phyloP scores from a whole-genome alignment of 495 filamentous ascomycete genomes.

The Penicillium cataractarum region DNA sequence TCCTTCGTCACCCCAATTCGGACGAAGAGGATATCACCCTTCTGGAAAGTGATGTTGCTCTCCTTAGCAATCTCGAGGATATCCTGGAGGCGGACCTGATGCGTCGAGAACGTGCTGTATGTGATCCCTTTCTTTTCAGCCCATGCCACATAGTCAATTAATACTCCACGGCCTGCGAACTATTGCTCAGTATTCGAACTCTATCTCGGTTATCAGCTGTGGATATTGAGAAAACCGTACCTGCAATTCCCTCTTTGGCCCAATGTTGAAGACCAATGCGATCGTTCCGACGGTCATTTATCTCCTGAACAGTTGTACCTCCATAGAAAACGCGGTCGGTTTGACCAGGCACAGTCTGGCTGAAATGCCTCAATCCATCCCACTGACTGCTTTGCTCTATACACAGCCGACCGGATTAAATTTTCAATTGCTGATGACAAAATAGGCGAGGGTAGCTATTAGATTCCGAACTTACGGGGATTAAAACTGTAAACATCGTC shows the following conservation, averaged over 20 bases:
- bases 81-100: constrained; percentile 43
- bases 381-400: constrained; percentile 68
- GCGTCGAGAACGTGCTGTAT: constrained; percentile 42
- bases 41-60: constrained; percentile 43
- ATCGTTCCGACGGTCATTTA: constrained; percentile 52
- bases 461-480: constrained; percentile 47
- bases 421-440: background rate
- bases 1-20: constrained; percentile 50
- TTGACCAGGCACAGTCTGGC: constrained; percentile 35
- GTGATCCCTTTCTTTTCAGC: constrained; percentile 41
- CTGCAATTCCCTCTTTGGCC: constrained; percentile 47
- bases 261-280: constrained; percentile 53
- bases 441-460: background rate
- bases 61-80: constrained; percentile 43
- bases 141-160: constrained; percentile 59
- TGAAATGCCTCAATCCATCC: constrained; percentile 68
- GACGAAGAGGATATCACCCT: constrained; percentile 59
- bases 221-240: constrained; percentile 22
- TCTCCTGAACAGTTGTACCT: constrained; percentile 48
- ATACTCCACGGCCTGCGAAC: constrained; percentile 52
- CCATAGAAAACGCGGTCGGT: constrained; percentile 54
- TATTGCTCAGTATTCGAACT: background rate
- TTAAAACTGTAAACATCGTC: constrained; percentile 70
- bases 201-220: background rate
- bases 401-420: background rate